phyloP scores from a whole-genome alignment of 2,329 filamentous ascomycete genomes.

The Clathrospora elynae region DNA sequence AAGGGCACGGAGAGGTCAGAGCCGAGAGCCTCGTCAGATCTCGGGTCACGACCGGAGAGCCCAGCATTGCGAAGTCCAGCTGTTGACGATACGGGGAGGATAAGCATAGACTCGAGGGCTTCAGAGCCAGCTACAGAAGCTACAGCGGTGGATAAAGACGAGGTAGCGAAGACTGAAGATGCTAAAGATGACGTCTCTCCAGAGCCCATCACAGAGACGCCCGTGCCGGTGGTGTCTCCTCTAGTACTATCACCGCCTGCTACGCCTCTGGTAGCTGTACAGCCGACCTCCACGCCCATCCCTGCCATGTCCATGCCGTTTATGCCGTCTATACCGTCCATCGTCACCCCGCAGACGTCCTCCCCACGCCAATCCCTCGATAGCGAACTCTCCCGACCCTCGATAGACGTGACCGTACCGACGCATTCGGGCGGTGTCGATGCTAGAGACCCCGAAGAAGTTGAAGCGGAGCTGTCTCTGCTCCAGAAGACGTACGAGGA shows the following conservation, averaged over 20 bases:
- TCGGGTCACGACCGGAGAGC: constrained; percentile 60
- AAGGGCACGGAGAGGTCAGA: constrained; percentile 65
- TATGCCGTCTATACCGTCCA: constrained; percentile 40
- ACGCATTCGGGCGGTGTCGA: constrained; percentile 43
- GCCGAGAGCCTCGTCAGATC: constrained; percentile 56
- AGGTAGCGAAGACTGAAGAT: constrained; percentile 19
- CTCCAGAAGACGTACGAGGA: constrained; percentile 58
- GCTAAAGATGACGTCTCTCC: constrained; percentile 15
- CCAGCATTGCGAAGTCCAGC: constrained; percentile 50
- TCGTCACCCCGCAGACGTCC: constrained; percentile 33
- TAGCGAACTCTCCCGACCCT: constrained; percentile 39
- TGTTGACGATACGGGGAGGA: constrained; percentile 47
- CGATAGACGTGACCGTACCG: constrained; percentile 30
- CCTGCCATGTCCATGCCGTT: constrained; percentile 39
- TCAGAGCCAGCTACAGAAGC: constrained; percentile 37
- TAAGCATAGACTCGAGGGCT: constrained; percentile 52
- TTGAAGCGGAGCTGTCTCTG: constrained; percentile 55
- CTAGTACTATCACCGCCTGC: constrained; percentile 19
- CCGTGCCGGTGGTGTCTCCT: constrained; percentile 12
- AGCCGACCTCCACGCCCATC: constrained; percentile 35
- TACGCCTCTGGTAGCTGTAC: constrained; percentile 43
- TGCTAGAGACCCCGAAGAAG: constrained; percentile 32
- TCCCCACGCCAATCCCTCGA: constrained; percentile 45
- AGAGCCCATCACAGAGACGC: constrained; percentile 37
- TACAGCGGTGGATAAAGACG: constrained; percentile 21